phyloP scores from a whole-genome alignment of 768 basidiomycete genomes.

The Hebeloma cylindrosporum region DNA sequence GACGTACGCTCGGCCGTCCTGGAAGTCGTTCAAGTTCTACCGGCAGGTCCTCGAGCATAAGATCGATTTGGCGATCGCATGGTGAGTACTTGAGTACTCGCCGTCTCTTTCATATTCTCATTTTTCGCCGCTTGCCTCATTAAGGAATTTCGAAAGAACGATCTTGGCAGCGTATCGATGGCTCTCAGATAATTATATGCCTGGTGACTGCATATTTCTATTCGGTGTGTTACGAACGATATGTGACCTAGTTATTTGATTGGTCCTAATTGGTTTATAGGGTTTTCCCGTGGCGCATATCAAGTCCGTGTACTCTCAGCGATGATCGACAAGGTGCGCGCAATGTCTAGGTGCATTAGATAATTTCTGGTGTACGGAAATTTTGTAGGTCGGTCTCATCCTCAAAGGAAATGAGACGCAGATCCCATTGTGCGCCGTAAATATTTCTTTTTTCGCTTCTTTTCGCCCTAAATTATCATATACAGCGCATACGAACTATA shows the following conservation, averaged over 20 bases:
- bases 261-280: constrained; percentile 6
- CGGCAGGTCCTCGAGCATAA: constrained; percentile 22
- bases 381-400: constrained; percentile 42
- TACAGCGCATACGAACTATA: constrained; percentile 20
- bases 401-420: constrained; percentile 41
- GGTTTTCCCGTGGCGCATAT: constrained; percentile 37
- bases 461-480: background rate
- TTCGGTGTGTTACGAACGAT: constrained; percentile 25
- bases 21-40: constrained; percentile 16
- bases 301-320: constrained; percentile 36
- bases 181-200: constrained; percentile 26
- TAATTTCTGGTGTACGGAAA: background rate
- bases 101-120: too few species aligned
- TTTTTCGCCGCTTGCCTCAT: too few species aligned
- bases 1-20: constrained; percentile 26
- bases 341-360: constrained; percentile 27
- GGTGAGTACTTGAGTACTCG: too few species aligned
- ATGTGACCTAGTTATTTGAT: background rate
- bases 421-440: constrained; percentile 14
- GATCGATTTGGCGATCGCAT: constrained; percentile 37
- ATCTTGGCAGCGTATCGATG: constrained; percentile 28
- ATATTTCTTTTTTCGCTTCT: background rate
- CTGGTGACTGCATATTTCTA: constrained; percentile 27
- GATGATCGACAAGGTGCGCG: constrained; percentile 36
- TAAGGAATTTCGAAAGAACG: constrained; percentile 30